Evolutionary conservation across 148 eudicot genomes (phyloP), one percentile per base, ranked within the genome.

Genomic region (Rhododendron kiyosumense): DNA sequence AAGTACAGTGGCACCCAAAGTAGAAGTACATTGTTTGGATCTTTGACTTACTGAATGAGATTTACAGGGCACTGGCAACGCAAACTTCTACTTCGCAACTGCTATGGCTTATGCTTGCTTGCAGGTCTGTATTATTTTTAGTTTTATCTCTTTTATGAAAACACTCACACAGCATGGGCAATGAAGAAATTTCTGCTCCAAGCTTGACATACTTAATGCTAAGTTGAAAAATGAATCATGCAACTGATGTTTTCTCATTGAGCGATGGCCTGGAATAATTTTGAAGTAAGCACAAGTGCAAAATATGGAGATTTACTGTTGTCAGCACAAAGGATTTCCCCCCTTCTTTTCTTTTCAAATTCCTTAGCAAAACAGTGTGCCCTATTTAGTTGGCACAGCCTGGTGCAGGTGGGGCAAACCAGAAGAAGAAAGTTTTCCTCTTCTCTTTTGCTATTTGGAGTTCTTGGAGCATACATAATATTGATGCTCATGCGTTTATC

Each of bases 11-110:
- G 13, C 86, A 54, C 63, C 78, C 17, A 41, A 54, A 45, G 65
- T 63, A 63, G 73, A 45, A 18, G 76, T 41, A 8, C 18, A 28
- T 28, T 34, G 22, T 48, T 81, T 86, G 81, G 82, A 78, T 87
- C 11, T 41, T 43, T 77, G 76, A 89, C 79, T 78, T 78, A 24
- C 67, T 73, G n/a, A 32, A 46, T 77, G 52, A 32, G 41, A 86
- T 74, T 87, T 88, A 84, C 94, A 96, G 99, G 99, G 99, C 49
- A 97, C 99, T 83, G 99, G 99, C 36, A 97, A 97, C 91, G 99
- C 99, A 75, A 97, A 97, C 91, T 97, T 97, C 90, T 97, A 97
- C 89, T 97, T 88, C 86, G 98, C 97, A 59, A 96, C 98, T 88
- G 97, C 95, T 69, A 93, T 93, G 87, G 97, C 93, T 34, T 95